Evolutionary conservation across 208 protist species (phyloP).

Genomic region (Ichthyophonus hoferi): DNA sequence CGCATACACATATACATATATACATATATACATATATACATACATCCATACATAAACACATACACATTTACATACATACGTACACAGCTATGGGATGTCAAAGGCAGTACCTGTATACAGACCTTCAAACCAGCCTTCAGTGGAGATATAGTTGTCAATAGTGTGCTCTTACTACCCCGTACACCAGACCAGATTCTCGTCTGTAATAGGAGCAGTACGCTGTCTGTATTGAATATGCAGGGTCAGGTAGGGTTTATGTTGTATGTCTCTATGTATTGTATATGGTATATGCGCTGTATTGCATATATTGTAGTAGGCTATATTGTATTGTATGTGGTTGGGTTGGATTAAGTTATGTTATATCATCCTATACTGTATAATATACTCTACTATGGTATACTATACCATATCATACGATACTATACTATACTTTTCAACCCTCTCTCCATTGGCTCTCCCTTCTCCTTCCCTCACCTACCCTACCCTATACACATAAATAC

Average conservation of each 20-base stretch:
- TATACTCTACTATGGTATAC: background rate
- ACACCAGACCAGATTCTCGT: constrained; percentile 42
- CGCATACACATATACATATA: background rate
- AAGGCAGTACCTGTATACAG: constrained; percentile 36
- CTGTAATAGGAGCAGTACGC: constrained; percentile 29
- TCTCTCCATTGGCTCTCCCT: no score
- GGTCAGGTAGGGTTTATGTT: constrained; percentile 36
- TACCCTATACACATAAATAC: background rate
- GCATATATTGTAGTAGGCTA: background rate
- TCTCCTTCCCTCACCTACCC: no score
- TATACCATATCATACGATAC: background rate
- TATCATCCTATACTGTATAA: background rate
- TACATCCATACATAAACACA: background rate
- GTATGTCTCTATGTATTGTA: background rate
- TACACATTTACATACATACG: background rate
- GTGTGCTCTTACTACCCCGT: constrained; percentile 9
- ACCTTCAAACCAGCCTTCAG: constrained; percentile 15
- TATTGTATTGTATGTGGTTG: background rate
- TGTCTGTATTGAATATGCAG: constrained; percentile 46
- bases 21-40: background rate
- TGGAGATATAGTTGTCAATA: background rate
- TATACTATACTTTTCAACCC: no score
- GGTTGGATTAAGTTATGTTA: background rate
- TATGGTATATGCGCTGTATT: no score
- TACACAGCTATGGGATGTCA: constrained; percentile 49